Percentiles rank a stretch among this genome's conserved stretches.
phyloP scores from a whole-genome alignment of 163 green algal genomes.

The Scenedesmus sp. region DNA sequence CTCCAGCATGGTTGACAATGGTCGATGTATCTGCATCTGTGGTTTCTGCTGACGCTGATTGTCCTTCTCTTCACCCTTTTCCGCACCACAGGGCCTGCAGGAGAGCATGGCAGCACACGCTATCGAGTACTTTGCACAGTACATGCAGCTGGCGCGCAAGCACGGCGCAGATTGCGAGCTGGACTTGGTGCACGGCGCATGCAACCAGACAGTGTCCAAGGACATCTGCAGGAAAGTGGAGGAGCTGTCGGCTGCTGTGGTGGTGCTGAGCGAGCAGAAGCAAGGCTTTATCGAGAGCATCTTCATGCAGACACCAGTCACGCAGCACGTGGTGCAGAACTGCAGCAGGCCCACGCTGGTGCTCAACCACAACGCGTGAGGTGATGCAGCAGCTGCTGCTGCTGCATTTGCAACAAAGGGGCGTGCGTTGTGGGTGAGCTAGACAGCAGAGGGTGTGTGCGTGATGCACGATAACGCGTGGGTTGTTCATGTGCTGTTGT shows the following conservation, averaged over 20 bases:
- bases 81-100: neutral
- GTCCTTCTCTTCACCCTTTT: too few relatives aligned
- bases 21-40: too few relatives aligned
- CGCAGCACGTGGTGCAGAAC: slow-evolving; percentile 27
- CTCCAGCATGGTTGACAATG: too few relatives aligned
- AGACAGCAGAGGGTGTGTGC: neutral
- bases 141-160: slow-evolving; percentile 38
- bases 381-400: neutral
- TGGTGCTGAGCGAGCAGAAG: slow-evolving; percentile 53
- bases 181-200: slow-evolving; percentile 17
- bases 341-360: slow-evolving; percentile 47
- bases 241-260: slow-evolving; percentile 44
- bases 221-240: slow-evolving; percentile 44
- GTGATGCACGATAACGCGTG: too few relatives aligned
- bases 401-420: neutral
- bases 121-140: neutral
- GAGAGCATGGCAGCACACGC: neutral
- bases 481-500: too few relatives aligned
- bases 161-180: slow-evolving; percentile 22
- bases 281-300: slow-evolving; percentile 40
- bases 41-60: too few relatives aligned
- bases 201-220: slow-evolving; percentile 41
- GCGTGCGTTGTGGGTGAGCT: too few relatives aligned
- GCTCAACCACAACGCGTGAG: slow-evolving; percentile 12
- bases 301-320: slow-evolving; percentile 47